Base-by-base conservation (phyloP, 2,329 filamentous ascomycete species). In the Helicocarpus griseus region DNA sequence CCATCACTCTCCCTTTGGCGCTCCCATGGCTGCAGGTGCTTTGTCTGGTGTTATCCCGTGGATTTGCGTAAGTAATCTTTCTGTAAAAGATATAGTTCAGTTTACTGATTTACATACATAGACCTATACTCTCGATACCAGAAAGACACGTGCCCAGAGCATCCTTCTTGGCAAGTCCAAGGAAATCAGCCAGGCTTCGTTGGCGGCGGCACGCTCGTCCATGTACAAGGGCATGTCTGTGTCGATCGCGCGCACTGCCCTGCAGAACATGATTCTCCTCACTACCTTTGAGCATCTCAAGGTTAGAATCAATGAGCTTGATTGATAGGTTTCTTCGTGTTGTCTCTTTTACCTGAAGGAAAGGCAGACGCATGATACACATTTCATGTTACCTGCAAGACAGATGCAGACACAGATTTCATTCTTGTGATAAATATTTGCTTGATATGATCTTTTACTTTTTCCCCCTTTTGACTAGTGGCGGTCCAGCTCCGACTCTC, bases 221-320 rank as follows among this genome's bases (percentile, higher is more conserved):
- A 73, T 72, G 63, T 75, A 73, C 60, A 73, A 71, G 54, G 72
- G 72, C 5, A 58, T 75, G n/a, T 72, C 72, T 7, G 73, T 74
- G 53, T 71, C 73, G 36, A 63, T 75, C 35, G 56, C 73, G 26
- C 70, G 72, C 17, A 73, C 72, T 3, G 68, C 67, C 6, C 59
- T 75, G 24, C 73, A 75, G 59, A 74, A 74, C 59, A 74, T 74
- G 71, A 73, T 75, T 44, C 62, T 74, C 39, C 64, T 74, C 59
- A 70, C 69, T 55, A 63, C 71, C 19, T 73, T 72, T 48, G 72
- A 75, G 58, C 72, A 71, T 52, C 66, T 73, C 35, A 74, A 72
- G 60, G 62, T 63, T 52, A 62, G 62, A 50, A 74, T 75, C 55
- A 67, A 73, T 52, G 56, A 66, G 35, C 61, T 73, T 49, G 65